phyloP scores from a whole-genome alignment of 345 rosid genomes.

The Brassica nigra region DNA sequence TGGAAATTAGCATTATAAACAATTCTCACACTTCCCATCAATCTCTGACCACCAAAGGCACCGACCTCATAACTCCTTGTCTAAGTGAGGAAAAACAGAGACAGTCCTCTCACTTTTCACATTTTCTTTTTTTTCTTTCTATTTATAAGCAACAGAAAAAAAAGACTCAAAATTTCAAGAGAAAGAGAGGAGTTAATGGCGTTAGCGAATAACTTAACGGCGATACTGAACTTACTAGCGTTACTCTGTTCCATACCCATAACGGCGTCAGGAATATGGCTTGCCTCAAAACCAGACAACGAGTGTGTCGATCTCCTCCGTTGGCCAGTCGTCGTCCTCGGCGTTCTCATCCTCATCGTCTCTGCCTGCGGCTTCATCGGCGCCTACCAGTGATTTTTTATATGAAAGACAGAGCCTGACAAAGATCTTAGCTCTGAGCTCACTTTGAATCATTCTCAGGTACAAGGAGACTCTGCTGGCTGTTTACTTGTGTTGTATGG shows the following conservation, averaged over 20 bases:
- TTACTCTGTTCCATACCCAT: conserved; percentile 86
- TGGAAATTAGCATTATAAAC: conserved; percentile 5
- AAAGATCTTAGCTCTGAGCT: neutral
- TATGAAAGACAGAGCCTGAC: neutral
- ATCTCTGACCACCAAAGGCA: conserved; percentile 26
- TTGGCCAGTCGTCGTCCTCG: conserved; percentile 86
- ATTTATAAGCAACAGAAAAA: neutral
- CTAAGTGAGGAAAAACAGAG: conserved; percentile 22
- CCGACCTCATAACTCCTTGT: conserved; percentile 18
- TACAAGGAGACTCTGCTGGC: conserved; percentile 81
- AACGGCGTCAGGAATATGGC: conserved; percentile 85
- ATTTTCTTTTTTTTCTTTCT: conserved; percentile 13
- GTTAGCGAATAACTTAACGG: conserved; percentile 83
- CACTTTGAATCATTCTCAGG: conserved; percentile 10
- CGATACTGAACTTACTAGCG: conserved; percentile 79
- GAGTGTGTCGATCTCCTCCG: conserved; percentile 71
- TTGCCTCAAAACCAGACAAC: conserved; percentile 81
- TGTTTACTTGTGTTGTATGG: conserved; percentile 87
- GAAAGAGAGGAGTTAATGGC: conserved; percentile 50
- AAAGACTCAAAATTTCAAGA: neutral
- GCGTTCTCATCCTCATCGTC: conserved; percentile 74
- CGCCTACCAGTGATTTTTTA: conserved; percentile 55
- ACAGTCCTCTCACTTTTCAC: conserved; percentile 26
- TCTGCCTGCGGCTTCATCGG: conserved; percentile 85
- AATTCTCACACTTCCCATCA: conserved; percentile 33